Conservation (phyloP, 2,329 filamentous ascomycete species). For the Teratosphaeria pseudoeucalypti region DNA sequence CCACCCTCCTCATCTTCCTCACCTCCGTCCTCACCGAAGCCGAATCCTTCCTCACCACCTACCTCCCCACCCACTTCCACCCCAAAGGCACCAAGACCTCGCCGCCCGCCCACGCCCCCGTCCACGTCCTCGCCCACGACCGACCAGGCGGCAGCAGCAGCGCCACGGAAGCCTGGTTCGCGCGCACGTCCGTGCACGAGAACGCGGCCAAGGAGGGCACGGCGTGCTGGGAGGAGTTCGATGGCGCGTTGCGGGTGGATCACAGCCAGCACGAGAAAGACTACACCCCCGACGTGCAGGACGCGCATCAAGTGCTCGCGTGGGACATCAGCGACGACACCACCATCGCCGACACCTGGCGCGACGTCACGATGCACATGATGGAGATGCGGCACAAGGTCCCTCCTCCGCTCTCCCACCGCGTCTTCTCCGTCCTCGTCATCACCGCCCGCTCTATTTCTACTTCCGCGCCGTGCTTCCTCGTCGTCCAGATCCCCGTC, state of each 20-base stretch:
- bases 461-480: slow-evolving; percentile 13
- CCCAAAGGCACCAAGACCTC: slow-evolving; percentile 39
- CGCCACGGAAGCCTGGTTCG: slow-evolving; percentile 50
- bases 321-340: slow-evolving; percentile 28
- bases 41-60: slow-evolving; percentile 46
- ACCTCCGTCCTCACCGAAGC: slow-evolving; percentile 47
- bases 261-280: slow-evolving; percentile 48
- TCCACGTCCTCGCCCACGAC: slow-evolving; percentile 45
- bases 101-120: slow-evolving; percentile 38
- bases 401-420: slow-evolving; percentile 48
- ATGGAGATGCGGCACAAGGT: slow-evolving; percentile 59
- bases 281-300: slow-evolving; percentile 49
- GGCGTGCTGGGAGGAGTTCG: slow-evolving; percentile 56
- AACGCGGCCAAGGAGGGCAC: slow-evolving; percentile 42
- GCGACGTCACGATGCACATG: slow-evolving; percentile 34
- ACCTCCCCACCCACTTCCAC: slow-evolving; percentile 46
- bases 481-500: slow-evolving; percentile 31
- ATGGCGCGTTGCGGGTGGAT: slow-evolving; percentile 45
- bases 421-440: slow-evolving; percentile 58
- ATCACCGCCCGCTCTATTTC: slow-evolving; percentile 34
- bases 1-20: slow-evolving; percentile 44
- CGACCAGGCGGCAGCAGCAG: slow-evolving; percentile 20
- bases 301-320: slow-evolving; percentile 32
- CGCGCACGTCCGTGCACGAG: slow-evolving; percentile 52
- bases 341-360: slow-evolving; percentile 19